These are phyloP conservation scores for Hondaea fermentalgiana DNA, from an alignment of 108 stramenopile genomes.

Conservation along the genomic window DNA sequence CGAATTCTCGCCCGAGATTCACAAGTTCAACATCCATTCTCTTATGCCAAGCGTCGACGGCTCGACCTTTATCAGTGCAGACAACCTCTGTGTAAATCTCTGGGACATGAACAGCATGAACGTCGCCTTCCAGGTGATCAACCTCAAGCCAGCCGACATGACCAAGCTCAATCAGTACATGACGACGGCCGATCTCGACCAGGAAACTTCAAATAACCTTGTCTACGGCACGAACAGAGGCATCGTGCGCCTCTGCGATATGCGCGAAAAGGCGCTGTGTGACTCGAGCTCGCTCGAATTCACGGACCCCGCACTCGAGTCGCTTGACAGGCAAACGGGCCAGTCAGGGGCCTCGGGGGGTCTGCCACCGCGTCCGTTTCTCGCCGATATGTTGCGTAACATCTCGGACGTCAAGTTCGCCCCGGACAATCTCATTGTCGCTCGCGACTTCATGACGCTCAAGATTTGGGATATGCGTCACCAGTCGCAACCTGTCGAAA, in stretches of 20 bases:
- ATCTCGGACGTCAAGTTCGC: constrained; percentile 43
- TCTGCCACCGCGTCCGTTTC: not conserved
- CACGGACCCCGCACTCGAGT: not conserved
- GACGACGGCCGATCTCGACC: constrained; percentile 54
- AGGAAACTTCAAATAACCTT: constrained; percentile 36
- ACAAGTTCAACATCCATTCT: constrained; percentile 61
- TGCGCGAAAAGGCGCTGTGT: constrained; percentile 30
- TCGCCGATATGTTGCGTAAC: constrained; percentile 44
- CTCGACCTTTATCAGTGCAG: constrained; percentile 53
- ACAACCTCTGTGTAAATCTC: constrained; percentile 59
- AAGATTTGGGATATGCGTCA: constrained; percentile 56
- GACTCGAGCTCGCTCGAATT: not conserved
- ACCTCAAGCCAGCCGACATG: constrained; percentile 60
- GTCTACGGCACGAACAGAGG: constrained; percentile 49
- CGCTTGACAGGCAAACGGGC: not conserved
- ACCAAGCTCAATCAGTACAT: constrained; percentile 64
- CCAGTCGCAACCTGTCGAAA: constrained; percentile 35
- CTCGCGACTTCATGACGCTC: constrained; percentile 56
- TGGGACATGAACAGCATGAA: constrained; percentile 46
- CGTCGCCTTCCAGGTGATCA: constrained; percentile 40
- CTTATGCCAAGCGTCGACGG: constrained; percentile 42
- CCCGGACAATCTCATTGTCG: constrained; percentile 43
- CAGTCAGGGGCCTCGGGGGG: not conserved
- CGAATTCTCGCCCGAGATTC: constrained; percentile 44
- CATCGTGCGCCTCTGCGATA: constrained; percentile 37